phyloP scores from a whole-genome alignment of 31 red algal species.

The Odonthalia washingtoniensis region DNA sequence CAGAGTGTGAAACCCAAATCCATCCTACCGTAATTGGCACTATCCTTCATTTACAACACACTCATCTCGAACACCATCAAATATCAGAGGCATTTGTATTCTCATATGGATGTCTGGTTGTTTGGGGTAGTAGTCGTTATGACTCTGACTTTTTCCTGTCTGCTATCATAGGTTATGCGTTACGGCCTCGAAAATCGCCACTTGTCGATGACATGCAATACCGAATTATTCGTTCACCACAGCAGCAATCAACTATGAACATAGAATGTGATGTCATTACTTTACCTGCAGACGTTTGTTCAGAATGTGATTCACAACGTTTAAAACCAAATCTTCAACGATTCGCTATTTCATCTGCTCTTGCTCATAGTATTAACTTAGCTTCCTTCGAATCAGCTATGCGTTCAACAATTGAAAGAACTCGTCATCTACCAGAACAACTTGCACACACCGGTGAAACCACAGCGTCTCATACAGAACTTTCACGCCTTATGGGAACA shows the following conservation, averaged over 20 bases:
- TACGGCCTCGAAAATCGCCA: slow-evolving; percentile 26
- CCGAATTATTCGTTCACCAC: too few species aligned
- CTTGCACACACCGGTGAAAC: slow-evolving; percentile 80
- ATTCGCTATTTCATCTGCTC: slow-evolving; percentile 76
- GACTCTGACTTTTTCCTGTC: slow-evolving; percentile 49
- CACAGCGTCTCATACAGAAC: slow-evolving; percentile 64
- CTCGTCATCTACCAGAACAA: slow-evolving; percentile 81
- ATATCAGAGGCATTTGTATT: slow-evolving; percentile 57
- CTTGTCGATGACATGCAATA: slow-evolving; percentile 47
- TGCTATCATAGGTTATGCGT: slow-evolving; percentile 36
- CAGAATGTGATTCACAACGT: neutral
- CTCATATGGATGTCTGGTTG: slow-evolving; percentile 65
- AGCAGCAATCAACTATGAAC: neutral
- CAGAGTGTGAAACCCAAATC: slow-evolving; percentile 21
- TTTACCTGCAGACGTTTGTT: neutral
- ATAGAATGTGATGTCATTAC: slow-evolving; percentile 52
- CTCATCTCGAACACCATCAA: neutral
- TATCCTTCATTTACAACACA: slow-evolving; percentile 14
- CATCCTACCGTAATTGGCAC: slow-evolving; percentile 20
- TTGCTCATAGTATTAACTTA: slow-evolving; percentile 91
- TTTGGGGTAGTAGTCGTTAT: slow-evolving; percentile 29
- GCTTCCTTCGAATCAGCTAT: slow-evolving; percentile 79
- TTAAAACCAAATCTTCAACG: slow-evolving; percentile 74
- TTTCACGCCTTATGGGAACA: slow-evolving; percentile 80
- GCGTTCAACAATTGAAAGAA: slow-evolving; percentile 77